A percentile compares a stretch with the other conserved stretches of the same genome.
Evolutionary conservation across 768 basidiomycete genomes (phyloP).

Genomic region (Termitomyces sp.): DNA sequence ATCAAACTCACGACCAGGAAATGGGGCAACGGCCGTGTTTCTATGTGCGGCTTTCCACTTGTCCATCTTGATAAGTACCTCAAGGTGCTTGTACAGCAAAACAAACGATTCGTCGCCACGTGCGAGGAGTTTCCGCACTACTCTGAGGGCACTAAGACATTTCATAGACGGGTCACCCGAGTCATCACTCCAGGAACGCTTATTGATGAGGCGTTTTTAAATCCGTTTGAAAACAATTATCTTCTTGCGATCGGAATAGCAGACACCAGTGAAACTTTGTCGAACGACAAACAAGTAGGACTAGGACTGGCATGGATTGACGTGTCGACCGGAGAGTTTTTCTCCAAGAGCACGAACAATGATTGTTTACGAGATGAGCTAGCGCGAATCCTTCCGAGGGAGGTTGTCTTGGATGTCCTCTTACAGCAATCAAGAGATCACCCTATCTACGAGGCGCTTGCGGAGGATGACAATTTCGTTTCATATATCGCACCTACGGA

Average conservation of each 20-base stretch:
- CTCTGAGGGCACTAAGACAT: constrained; percentile 47
- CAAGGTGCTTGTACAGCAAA: constrained; percentile 77
- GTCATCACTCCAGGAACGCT: constrained; percentile 93
- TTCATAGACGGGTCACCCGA: constrained; percentile 78
- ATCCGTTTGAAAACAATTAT: constrained; percentile 86
- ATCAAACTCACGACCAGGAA: constrained; percentile 79
- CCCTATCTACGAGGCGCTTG: constrained; percentile 42
- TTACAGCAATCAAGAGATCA: constrained; percentile 32
- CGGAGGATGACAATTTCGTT: constrained; percentile 49
- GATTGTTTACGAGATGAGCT: constrained; percentile 74
- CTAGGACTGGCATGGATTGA: constrained; percentile 93
- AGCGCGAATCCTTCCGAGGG: constrained; percentile 72
- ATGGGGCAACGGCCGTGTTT: constrained; percentile 63
- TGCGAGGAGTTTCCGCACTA: constrained; percentile 83
- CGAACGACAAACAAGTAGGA: constrained; percentile 33
- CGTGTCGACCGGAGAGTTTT: constrained; percentile 92
- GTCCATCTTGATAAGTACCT: constrained; percentile 81
- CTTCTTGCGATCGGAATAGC: constrained; percentile 57
- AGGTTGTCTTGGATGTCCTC: constrained; percentile 62
- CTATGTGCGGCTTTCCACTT: constrained; percentile 91
- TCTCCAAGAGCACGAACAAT: constrained; percentile 53
- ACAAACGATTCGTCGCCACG: constrained; percentile 83
- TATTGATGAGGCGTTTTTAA: constrained; percentile 85
- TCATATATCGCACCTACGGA: constrained; percentile 34
- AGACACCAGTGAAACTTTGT: constrained; percentile 4